Base-by-base conservation (phyloP, 768 basidiomycete genomes). In the Lactifluus volemus region DNA sequence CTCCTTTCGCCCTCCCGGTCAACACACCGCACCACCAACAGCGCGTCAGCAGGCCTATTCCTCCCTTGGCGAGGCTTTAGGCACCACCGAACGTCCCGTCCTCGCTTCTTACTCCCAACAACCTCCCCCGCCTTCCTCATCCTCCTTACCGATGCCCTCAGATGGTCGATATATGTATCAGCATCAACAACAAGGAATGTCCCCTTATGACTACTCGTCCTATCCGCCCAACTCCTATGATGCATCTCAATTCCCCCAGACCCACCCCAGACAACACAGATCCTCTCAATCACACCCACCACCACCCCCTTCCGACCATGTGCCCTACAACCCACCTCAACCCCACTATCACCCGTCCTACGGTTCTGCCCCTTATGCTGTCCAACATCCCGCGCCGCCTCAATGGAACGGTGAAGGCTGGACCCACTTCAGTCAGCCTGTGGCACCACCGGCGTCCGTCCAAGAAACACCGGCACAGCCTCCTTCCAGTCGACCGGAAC, bases 161-260 rank as follows among this genome's bases (percentile, higher is more conserved):
- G 80, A 81, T 71, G 74, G 77, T 55, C 76, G 79, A 60, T 83
- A 83, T 67, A 74, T 83, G 70, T 85, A 86, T 69, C 76, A 77
- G 55, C 73, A 77, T 60, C 74, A 78, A 19, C 74, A 78, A 19
- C 75, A 75, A 38, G 69, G 73, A 41, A 74, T 74, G 58, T 66
- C 72, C 36, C 72, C 75, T 60, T 85, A 86, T 69, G 80, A 80
- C 64, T 84, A 83, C 69, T 51, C 78, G 34, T 70, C 76, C 58
- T 79, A 81, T 60, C 53, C 73, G 47, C 36, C 68, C 45, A 60
- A 69, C 63, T 61, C 71, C 69, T 73, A 73, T 60, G 69, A 69
- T 39, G 59, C 65, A n/a, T 60, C 61, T 7, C 70, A 71, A 52
- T 71, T 67, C 55, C 60, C 71, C 52, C 71, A 70, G 55, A 63